Evolutionary conservation across 2,329 filamentous ascomycete genomes (phyloP), one percentile per base, ranked within the genome.

Genomic region (Colletotrichum navitas): DNA sequence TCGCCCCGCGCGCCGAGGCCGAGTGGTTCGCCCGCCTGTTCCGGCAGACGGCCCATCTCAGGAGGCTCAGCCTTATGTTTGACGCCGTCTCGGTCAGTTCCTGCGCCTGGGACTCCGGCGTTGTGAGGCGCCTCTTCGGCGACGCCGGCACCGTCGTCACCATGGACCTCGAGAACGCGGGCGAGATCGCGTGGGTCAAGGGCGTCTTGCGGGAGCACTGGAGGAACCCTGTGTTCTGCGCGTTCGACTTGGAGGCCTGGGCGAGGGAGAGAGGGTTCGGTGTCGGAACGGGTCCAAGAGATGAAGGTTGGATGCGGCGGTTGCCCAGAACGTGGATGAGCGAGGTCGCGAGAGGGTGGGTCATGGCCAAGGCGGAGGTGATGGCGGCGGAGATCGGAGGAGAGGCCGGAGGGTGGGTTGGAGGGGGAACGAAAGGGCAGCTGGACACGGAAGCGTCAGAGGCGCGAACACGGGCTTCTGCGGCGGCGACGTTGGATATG

Each of bases 201-300:
- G 43, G 21, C 21, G 32, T 47, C 3, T 21, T 72, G 56, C 18
- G 51, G 36, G 43, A 29, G 5, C 29, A 62, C 5, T 72, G 70
- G 70, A 18, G 58, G 32, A 62, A 56, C 43, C 70, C 70, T 3
- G 49, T 72, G n/a, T 63, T 71, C 14, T 71, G 63, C 39, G 69
- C 59, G 24, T 72, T 72, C 41, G 63, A 72, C 21, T 36, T 72
- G 5, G 67, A 71, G 61, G 54, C 34, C 4, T 72, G 70, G 70
- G 70, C 70, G 16, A 51, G 55, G 26, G 34, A 26, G 39, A 54
- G 56, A 14, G 3, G 29, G 18, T 26, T 16, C 16, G 70, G 11
- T 10, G 21, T n/a, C 0, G 41, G 36, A 0, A 6, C 24, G 47
- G 24, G 5, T 11, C 24, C 32, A 14, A 47, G 55, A n/a, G 67